Evolutionary conservation across 2,329 filamentous ascomycete species (phyloP), one percentile per base, ranked within the genome.

Genomic region (Aureobasidium sp.): DNA sequence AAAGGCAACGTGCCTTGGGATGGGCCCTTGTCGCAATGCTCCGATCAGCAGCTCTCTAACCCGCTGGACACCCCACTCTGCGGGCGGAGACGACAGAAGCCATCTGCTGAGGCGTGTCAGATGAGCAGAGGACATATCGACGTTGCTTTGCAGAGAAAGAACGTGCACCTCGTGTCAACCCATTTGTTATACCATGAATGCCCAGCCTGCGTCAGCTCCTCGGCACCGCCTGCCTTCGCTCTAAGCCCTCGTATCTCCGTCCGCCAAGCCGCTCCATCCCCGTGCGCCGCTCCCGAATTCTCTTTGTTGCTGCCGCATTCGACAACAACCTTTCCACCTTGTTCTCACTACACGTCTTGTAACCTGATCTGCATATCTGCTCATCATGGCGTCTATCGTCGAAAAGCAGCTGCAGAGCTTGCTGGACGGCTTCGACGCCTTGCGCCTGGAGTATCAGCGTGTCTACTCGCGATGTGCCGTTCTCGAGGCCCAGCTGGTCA

Each of bases 1-100:
- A 72, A 99, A 99, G n/a, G 94, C 94, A 64, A 99, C 85, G 84
- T 99, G 94, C 70, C 91, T 87, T 11, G 94, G 94, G 61, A 99
- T 88, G 1, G 91, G 91, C 0, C 94, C 94, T 75, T 97, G 93
- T 71, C 87, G 87, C 60, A 97, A 78, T 54, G 92, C 89, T 60
- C 91, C 90, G 68, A 99, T 94, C 65, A 97, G 81, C 56, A 96
- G 79, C 73, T 96, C 90, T 66, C 91, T 86, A 22, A 96, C 76
- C 69, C 87, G 85, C 63, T 84, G 85, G 64, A 95, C 80, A n/a
- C 83, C 85, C 87, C 90, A 97, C 84, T 96, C 91, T 68, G 91
- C 87, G 0, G 94, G 94, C 15, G 94, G 94, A 47, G 92, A 96
- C 66, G 89, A 87, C 65, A 92, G 78, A 62, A 97, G 79, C 88